Evolutionary conservation across 148 eudicot species (phyloP).

Genomic region (Vaccinium darrowii): DNA sequence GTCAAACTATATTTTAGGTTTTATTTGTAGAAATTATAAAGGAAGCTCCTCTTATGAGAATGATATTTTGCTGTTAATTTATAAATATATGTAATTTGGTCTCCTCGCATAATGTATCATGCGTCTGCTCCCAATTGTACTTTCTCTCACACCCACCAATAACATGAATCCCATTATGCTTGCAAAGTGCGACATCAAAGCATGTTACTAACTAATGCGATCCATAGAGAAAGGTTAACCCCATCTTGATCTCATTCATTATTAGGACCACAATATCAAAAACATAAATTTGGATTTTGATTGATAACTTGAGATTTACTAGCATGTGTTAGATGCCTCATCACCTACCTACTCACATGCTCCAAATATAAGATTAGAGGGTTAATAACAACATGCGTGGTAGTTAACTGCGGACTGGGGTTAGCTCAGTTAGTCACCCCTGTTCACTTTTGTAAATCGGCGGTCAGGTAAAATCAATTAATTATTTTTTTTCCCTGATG

Average conservation of each 20-base stretch:
- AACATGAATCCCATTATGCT: constrained; percentile 38
- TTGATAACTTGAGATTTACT: constrained; percentile 15
- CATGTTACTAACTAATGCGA: constrained; percentile 18
- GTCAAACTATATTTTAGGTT: too few species aligned
- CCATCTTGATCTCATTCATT: constrained; percentile 4
- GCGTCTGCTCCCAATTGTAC: too few species aligned
- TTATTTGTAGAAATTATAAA: too few species aligned
- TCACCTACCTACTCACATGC: constrained; percentile 43
- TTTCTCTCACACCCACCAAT: constrained; percentile 14
- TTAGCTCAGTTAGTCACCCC: too few species aligned
- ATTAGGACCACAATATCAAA: background rate
- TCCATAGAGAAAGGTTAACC: background rate
- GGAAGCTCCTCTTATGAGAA: too few species aligned
- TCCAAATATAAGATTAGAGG: constrained; percentile 5
- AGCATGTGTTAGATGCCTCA: constrained; percentile 37
- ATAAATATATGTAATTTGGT: too few species aligned
- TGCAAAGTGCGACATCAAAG: constrained; percentile 19
- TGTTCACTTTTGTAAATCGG: too few species aligned
- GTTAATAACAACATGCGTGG: background rate
- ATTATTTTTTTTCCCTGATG: too few species aligned
- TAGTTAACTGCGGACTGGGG: too few species aligned
- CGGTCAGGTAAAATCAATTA: too few species aligned
- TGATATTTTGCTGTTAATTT: too few species aligned
- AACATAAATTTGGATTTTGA: background rate
- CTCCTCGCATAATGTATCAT: too few species aligned